Evolutionary conservation across 2,329 filamentous ascomycete genomes (phyloP), one percentile per base, ranked within the genome.

Genomic region (Ceratocystis smalleyi): DNA sequence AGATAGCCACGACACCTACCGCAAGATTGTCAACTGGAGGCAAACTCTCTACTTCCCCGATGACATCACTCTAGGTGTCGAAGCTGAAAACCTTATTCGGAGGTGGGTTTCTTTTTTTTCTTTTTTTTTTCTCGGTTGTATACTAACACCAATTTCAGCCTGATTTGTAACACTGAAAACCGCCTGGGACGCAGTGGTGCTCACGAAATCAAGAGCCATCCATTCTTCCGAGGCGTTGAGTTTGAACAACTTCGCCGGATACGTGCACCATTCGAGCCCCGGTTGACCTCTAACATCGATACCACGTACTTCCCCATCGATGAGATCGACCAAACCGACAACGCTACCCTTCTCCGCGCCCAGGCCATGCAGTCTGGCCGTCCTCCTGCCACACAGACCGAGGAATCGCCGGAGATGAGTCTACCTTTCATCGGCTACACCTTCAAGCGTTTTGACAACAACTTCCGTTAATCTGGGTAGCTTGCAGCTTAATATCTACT

Each of bases 281-380:
- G 91, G 72, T 79, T 99, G 68, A 88, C 88, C 67, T 95, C 89
- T 68, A 94, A 94, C 75, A 88, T 96, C 71, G 94, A 97, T 73
- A 96, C 94, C 19, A 91, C 91, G 59, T 97, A 99, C 79, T 99
- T 99, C 84, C 94, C 94, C 7, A 96, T 91, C 62, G 94, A 97
- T 72, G 94, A 99, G 76, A 96, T 99, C 72, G 91, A 95, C 70
- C 92, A 96, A 78, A 92, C 91, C 64, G 92, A 96, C 74, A 96
- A 91, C 68, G 90, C 88, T 64, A 94, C 91, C 27, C 82, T 89
- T 69, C 82, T 96, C 71, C 88, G 90, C 73, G 89, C 89, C 22
- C 89, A 95, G 75, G 89, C 89, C 61, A 82, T 87, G 68, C 85
- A 87, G 67, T 81, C 85, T 70, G 83, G 84, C 62, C 80, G 81